Base-by-base conservation (phyloP, 345 rosid genomes). In the Microcos paniculata region DNA sequence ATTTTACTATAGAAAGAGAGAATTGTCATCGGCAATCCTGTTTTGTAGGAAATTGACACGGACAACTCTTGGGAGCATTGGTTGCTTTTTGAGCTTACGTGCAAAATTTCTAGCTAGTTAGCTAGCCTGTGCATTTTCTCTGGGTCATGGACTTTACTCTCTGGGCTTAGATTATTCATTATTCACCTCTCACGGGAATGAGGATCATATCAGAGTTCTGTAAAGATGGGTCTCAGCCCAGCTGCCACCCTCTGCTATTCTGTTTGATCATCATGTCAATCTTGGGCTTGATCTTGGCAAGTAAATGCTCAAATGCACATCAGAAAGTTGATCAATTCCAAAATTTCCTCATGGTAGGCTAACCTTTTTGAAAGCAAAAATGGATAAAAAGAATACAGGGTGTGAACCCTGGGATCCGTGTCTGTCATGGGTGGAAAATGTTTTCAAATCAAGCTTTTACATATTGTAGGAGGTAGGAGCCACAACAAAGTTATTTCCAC, bases 1-100 rank as follows among this genome's bases (percentile, higher is more conserved):
- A 0, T 23, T 56, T 56, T 56, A 30, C 31, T 26, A 21, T 2
- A 2, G 24, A 8, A 55, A 8, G 23, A 42, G 11, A 42, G 11
- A 42, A 7, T 53, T 6, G 16, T 58, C 5, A 26, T 26, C 16
- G 67, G 2, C 67, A 14, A 57, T 14, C 67, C 56, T 58, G 26
- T 0, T 61, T 57, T 72, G 64, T 58, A 72, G 76, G 76, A 58
- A 42, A 16, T 58, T 58, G 76, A 72, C 76, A 58, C 76, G 76
- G 76, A 72, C 56, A 72, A 72, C 53, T 21, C 8, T 5, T 8
- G 11, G 33, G n/a, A 13, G 26, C 26, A 10, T 23, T 40, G 45
- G 24, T 65, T 42, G 7, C 30, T 11, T 40, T 64, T 16, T 15
- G 30, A 57, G 30, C 42, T 15, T 14, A 57, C 59, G 2, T 10